A percentile compares a stretch with the other conserved stretches of the same genome.
Evolutionary conservation across 495 filamentous ascomycete genomes (phyloP).

Genomic region (Cercophora scortea): DNA sequence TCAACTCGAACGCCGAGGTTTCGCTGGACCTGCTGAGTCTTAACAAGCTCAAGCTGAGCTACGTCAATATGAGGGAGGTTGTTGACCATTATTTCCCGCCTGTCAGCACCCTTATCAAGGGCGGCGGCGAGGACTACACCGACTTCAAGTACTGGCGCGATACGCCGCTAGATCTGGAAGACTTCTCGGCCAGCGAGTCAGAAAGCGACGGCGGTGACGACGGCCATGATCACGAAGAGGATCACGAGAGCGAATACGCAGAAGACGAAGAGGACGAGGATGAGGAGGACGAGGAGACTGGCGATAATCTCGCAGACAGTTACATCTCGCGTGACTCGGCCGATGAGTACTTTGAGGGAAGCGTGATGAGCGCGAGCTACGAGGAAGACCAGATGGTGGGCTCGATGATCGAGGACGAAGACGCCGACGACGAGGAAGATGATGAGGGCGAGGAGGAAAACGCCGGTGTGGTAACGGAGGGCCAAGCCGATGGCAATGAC

Average conservation of each 20-base stretch:
- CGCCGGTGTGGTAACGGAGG: constrained; percentile 6
- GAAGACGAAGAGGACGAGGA: constrained; percentile 14
- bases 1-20: constrained; percentile 97
- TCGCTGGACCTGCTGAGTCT: constrained; percentile 84
- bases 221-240: constrained; percentile 32
- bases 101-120: constrained; percentile 63
- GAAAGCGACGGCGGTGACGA: constrained; percentile 39
- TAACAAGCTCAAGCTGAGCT: constrained; percentile 93
- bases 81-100: constrained; percentile 97
- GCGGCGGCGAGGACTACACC: constrained; percentile 77
- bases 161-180: constrained; percentile 61
- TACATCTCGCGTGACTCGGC: constrained; percentile 51
- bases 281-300: constrained; percentile 31
- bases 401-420: constrained; percentile 21
- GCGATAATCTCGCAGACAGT: constrained; percentile 46
- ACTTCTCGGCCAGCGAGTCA: constrained; percentile 70
- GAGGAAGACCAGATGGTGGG: constrained; percentile 24
- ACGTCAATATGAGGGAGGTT: constrained; percentile 91
- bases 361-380: constrained; percentile 31
- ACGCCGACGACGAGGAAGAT: constrained; percentile 19
- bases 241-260: constrained; percentile 29
- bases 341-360: constrained; percentile 39
- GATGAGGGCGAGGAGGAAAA: constrained; percentile 30
- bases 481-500: constrained; percentile 14
- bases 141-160: constrained; percentile 89